Evolutionary conservation across 2,329 filamentous ascomycete genomes (phyloP), one percentile per base, ranked within the genome.

Genomic region (Gnomoniopsis sp.): DNA sequence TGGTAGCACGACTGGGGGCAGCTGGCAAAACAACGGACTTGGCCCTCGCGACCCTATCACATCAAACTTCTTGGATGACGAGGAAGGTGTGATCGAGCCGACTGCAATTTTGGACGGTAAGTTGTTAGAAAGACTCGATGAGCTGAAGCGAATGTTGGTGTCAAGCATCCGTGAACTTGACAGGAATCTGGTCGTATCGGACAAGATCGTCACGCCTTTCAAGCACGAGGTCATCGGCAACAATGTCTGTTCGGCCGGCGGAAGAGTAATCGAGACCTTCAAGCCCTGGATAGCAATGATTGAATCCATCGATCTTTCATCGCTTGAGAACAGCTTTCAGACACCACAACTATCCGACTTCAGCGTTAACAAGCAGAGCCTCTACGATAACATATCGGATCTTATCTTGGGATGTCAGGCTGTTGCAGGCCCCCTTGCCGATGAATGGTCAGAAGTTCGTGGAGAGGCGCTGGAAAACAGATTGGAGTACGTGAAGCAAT

Each of bases 371-470:
- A 98, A 98, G 74, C 95, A 99, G 72, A 90, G 89, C 66, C 80
- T 96, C 19, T 98, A 98, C 73, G 95, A 98, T 72, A 89, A 92
- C 60, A 89, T 96, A 57, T 93, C 92, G 10, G 95, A 98, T 70
- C 82, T 99, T 30, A 77, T 98, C 3, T 76, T 96, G 52, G 87
- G 88, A 59, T 97, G 93, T 68, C 95, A 99, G 74, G 87, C 90
- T 23, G 89, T 98, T n/a, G 90, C 92, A 6, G 91, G 91, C 10
- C 95, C 95, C 6, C 75, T 99, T 47, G 90, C 89, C 10, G 95
- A 99, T 70, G 95, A 99, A 74, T 99, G 95, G 95, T 86, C 93
- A 3, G 92, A 96, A 70, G 80, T 93, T n/a, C 87, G 92, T 47
- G 91, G 92, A 1, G 91, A 96, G 70, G 90, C 93, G 8, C 79